phyloP scores from a whole-genome alignment of 805 yeast species.

The Tanozyma kutaoensis region DNA sequence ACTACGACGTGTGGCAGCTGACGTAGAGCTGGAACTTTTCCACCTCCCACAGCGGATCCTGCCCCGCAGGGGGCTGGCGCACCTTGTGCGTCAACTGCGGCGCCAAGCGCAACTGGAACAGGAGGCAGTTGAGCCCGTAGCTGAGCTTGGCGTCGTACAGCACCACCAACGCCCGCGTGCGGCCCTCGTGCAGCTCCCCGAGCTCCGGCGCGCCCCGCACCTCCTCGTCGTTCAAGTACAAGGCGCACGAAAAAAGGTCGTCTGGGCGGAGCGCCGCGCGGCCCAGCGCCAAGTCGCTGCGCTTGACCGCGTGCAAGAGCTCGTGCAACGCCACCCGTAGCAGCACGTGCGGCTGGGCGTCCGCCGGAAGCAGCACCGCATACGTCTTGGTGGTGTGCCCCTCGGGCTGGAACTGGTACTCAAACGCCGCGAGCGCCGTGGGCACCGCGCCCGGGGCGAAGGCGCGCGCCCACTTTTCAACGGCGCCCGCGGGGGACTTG shows the following conservation, averaged over 20 bases:
- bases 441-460: constrained; percentile 10
- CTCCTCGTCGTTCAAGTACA: constrained; percentile 31
- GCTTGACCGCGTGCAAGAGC: constrained; percentile 16
- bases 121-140: constrained; percentile 31
- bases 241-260: constrained; percentile 23
- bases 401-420: constrained; percentile 24
- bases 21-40: constrained; percentile 23
- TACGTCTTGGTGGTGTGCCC: constrained; percentile 22
- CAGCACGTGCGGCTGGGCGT: constrained; percentile 28
- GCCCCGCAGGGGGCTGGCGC: constrained; percentile 14
- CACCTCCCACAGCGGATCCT: constrained; percentile 24
- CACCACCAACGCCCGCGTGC: constrained; percentile 8
- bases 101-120: constrained; percentile 26
- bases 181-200: constrained; percentile 15
- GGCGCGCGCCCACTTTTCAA: too few species aligned
- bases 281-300: constrained; percentile 18
- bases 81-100: constrained; percentile 24
- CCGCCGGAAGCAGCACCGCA: constrained; percentile 33
- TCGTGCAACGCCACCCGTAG: constrained; percentile 29
- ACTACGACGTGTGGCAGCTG: not conserved
- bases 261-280: constrained; percentile 15
- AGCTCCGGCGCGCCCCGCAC: constrained; percentile 30
- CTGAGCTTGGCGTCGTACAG: constrained; percentile 34
- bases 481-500: constrained; percentile 14
- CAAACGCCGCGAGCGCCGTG: constrained; percentile 16